Conservation (phyloP, 176 grass and related monocot species). For the Rhynchospora pubera region DNA sequence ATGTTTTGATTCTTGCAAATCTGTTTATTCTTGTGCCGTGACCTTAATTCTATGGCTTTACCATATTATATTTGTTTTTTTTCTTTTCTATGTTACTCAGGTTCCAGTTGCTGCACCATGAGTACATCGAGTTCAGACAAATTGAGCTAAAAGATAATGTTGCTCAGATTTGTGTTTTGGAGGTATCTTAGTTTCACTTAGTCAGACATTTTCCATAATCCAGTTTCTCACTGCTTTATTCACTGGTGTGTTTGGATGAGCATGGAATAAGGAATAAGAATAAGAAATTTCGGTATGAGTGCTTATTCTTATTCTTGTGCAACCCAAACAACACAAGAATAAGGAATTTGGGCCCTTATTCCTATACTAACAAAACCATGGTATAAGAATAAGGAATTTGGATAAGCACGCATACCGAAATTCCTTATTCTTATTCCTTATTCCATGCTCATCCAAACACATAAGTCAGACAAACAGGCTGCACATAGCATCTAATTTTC, state of each 20-base stretch:
- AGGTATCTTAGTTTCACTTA: conserved; percentile 38
- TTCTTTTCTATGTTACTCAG: conserved; percentile 25
- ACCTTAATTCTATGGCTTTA: background rate
- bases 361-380: too few species aligned
- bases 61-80: background rate
- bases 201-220: background rate
- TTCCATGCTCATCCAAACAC: too few species aligned
- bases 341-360: too few species aligned
- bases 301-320: too few species aligned
- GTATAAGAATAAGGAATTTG: too few species aligned
- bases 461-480: background rate
- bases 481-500: background rate
- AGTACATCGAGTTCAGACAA: conserved; percentile 76
- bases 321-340: too few species aligned
- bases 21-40: too few species aligned
- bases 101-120: conserved; percentile 64
- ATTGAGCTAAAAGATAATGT: conserved; percentile 89
- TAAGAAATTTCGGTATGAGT: too few species aligned
- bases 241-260: too few species aligned
- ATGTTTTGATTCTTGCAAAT: background rate
- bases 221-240: background rate
- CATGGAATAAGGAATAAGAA: too few species aligned
- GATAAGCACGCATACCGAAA: too few species aligned
- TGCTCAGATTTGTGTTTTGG: conserved; percentile 91
- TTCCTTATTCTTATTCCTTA: too few species aligned